Percentiles rank a stretch among this genome's conserved stretches.
Conservation (phyloP, 2,329 filamentous ascomycete species). For the Apiospora phragmitis region DNA sequence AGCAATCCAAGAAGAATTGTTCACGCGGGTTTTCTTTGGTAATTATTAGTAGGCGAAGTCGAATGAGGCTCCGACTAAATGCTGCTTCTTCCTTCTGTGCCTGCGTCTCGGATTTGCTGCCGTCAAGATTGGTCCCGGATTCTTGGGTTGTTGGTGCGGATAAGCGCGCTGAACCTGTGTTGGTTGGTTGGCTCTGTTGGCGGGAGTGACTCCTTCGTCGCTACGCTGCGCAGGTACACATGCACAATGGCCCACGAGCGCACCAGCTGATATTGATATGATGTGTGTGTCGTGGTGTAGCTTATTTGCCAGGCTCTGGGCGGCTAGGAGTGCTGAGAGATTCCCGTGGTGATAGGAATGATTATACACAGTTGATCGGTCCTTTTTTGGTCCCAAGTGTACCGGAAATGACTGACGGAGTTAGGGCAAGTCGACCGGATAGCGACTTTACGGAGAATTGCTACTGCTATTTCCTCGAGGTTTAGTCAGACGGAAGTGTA, state of each 20-base stretch:
- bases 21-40: background rate
- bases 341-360: background rate
- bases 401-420: constrained; percentile 17
- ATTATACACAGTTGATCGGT: background rate
- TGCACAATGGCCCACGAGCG: background rate
- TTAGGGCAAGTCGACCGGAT: constrained; percentile 6
- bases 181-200: background rate
- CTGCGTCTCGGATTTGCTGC: constrained; percentile 2
- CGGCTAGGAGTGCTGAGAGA: background rate
- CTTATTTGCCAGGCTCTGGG: background rate
- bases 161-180: constrained; percentile 9
- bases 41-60: background rate
- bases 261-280: background rate
- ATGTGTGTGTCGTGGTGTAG: background rate
- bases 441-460: background rate
- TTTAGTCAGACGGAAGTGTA: background rate
- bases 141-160: constrained; percentile 14
- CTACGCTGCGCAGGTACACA: constrained; percentile 8
- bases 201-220: background rate
- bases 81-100: background rate
- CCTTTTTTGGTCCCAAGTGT: background rate
- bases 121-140: constrained; percentile 8
- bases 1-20: background rate
- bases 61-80: background rate
- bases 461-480: background rate